These are phyloP conservation scores for Flammula alnicola DNA, from an alignment of 1,284 basidiomycete species.

Conservation along the genomic window DNA sequence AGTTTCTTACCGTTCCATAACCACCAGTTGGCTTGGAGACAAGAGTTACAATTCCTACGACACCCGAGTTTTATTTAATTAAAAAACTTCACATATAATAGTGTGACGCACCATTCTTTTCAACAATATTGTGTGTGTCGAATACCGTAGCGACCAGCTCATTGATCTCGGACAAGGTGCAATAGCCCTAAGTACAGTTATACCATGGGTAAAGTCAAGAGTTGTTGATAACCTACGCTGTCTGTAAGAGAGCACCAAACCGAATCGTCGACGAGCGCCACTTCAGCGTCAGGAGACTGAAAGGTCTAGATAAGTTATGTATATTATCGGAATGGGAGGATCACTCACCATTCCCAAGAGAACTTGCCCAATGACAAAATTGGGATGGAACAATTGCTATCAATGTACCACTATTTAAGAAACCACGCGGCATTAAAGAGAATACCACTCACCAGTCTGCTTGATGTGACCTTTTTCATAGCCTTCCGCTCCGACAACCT, in stretches of 20 bases:
- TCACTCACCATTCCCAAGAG: slow-evolving; percentile 8
- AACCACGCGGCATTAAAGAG: too few species aligned
- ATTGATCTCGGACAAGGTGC: slow-evolving; percentile 2
- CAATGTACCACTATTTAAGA: too few species aligned
- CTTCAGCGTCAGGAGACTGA: slow-evolving; percentile 8
- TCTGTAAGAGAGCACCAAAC: slow-evolving; percentile 11
- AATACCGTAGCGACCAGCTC: slow-evolving; percentile 3
- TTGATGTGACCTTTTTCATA: slow-evolving; percentile 7
- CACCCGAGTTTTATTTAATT: background rate
- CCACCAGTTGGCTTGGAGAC: too few species aligned
- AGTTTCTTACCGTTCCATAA: too few species aligned
- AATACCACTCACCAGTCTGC: slow-evolving; percentile 2
- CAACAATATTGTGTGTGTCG: background rate
- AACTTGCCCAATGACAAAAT: slow-evolving; percentile 12
- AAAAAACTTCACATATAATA: background rate
- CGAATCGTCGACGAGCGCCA: slow-evolving; percentile 11
- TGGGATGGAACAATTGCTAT: slow-evolving; percentile 16
- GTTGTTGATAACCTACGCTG: background rate
- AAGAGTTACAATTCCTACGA: slow-evolving; percentile 3
- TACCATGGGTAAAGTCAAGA: background rate
- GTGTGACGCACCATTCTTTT: background rate
- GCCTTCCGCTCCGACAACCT: slow-evolving; percentile 10
- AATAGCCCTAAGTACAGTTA: background rate
- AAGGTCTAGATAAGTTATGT: background rate
- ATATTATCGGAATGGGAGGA: too few species aligned